These are phyloP conservation scores for Micractinium conductrix DNA, from an alignment of 139 green algal species.

Conservation along the genomic window DNA sequence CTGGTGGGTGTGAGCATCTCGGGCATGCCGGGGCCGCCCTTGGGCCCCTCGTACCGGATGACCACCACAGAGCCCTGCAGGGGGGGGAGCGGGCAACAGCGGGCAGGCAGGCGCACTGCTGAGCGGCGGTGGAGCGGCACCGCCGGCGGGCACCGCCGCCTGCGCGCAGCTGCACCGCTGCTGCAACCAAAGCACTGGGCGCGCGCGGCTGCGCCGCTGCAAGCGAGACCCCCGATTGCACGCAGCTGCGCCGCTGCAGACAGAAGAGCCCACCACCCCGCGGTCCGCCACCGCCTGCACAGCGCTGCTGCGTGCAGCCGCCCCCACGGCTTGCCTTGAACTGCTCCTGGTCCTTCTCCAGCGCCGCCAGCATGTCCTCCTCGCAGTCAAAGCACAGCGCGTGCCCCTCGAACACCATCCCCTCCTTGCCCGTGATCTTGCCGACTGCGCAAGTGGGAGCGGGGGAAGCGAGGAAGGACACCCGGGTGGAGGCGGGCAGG, in stretches of 20 bases:
- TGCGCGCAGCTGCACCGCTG: too few relatives aligned
- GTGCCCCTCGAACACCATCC: conserved; percentile 69
- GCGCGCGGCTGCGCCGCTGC: too few relatives aligned
- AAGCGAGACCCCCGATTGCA: too few relatives aligned
- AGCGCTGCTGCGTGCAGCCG: too few relatives aligned
- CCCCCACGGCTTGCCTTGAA: conserved; percentile 66
- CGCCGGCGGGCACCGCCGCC: too few relatives aligned
- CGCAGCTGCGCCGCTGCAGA: too few relatives aligned
- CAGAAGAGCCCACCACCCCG: too few relatives aligned
- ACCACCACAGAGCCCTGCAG: conserved; percentile 84
- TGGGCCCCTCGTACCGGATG: conserved; percentile 96
- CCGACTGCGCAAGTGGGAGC: conserved; percentile 65
- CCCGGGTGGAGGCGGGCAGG: neutral
- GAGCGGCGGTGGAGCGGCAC: too few relatives aligned
- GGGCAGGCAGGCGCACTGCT: too few relatives aligned
- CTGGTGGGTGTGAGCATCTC: conserved; percentile 98
- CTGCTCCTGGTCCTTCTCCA: conserved; percentile 74
- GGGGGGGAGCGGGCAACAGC: too few relatives aligned
- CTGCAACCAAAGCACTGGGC: too few relatives aligned
- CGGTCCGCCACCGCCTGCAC: too few relatives aligned
- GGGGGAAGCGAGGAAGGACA: neutral
- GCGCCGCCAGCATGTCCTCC: conserved; percentile 95
- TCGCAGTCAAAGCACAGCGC: conserved; percentile 93
- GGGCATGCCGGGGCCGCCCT: conserved; percentile 98
- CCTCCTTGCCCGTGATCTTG: conserved; percentile 98